Percentiles rank a stretch among this genome's conserved stretches.
Evolutionary conservation across 2,329 filamentous ascomycete genomes (phyloP).

Genomic region (Colletotrichum gigasporum): DNA sequence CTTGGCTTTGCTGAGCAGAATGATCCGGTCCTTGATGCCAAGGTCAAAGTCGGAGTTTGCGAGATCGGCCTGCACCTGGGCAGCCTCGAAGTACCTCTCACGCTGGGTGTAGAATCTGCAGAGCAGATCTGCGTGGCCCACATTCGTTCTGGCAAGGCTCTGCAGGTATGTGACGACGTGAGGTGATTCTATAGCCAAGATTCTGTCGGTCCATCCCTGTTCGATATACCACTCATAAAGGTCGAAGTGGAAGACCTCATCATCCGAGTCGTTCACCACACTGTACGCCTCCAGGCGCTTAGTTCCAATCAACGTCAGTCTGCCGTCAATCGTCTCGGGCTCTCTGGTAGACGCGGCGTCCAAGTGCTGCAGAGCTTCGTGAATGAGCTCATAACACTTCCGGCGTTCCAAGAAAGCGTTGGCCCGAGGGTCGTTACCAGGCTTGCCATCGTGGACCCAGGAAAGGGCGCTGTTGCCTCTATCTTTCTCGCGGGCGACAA

Average conservation of each 20-base stretch:
- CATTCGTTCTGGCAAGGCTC: conserved; percentile 75
- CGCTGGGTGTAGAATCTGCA: conserved; percentile 93
- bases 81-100: conserved; percentile 85
- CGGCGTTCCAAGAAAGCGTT: conserved; percentile 76
- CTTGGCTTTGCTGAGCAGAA: conserved; percentile 89
- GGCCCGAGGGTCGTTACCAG: conserved; percentile 74
- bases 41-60: conserved; percentile 85
- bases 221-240: conserved; percentile 98
- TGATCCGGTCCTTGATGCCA: conserved; percentile 85
- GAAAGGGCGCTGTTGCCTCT: conserved; percentile 84
- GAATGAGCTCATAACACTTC: conserved; percentile 87
- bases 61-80: conserved; percentile 83
- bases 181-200: conserved; percentile 84
- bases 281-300: conserved; percentile 89
- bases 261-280: conserved; percentile 86
- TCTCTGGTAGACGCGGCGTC: conserved; percentile 76
- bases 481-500: conserved; percentile 85
- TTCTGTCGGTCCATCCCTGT: conserved; percentile 84
- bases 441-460: conserved; percentile 88
- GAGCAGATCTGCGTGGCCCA: conserved; percentile 86
- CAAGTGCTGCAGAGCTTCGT: conserved; percentile 80
- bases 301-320: conserved; percentile 77
- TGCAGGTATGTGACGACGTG: conserved; percentile 89
- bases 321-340: conserved; percentile 80
- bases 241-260: conserved; percentile 94